Evolutionary conservation across 2,329 filamentous ascomycete species (phyloP), one percentile per base, ranked within the genome.

Genomic region (Lasiodiplodia citricola): DNA sequence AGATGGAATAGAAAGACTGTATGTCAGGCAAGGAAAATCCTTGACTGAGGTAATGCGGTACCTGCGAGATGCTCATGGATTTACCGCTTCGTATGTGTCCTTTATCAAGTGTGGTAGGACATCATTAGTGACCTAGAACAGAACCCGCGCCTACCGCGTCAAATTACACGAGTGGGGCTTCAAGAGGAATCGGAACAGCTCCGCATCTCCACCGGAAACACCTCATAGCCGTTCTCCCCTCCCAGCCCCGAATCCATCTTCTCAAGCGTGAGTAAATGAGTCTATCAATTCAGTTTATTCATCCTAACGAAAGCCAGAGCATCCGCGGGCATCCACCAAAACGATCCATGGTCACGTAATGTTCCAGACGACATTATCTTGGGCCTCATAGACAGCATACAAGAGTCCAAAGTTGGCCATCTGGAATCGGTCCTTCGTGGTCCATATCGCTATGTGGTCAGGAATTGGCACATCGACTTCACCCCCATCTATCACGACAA

Each of bases 131-230:
- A 56, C 18, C 18, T 10, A 31, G 6, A 11, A 25, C 21, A 68
- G 58, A 35, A 51, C 54, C 8, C 67, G 67, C 16, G 50, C 58
- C 4, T 68, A 68, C 13, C 58, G 67, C 14, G n/a, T 57, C n/a
- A 68, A 68, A 38, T 18, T 68, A 7, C 54, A 31, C 6, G 67
- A 68, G 38, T 68, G 57, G 57, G 57, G 50, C n/a, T 65, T 65
- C 28, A 68, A 68, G n/a, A 65, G 47, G 35, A 31, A 31, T n/a
- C 60, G 47, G 1, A 10, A 16, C 25, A 23, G 16, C 38, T 31
- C 57, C 4, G 38, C 18, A 13, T 23, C 25, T 18, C 38, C 16
- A 37, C 4, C 41, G 7, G 4, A 16, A 25, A 3, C 35, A 14
- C 18, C 6, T 5, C n/a, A 25, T 8, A 14, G 3, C 14, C 35